These are phyloP conservation scores for Ajuga reptans DNA, from an alignment of 305 asterid species.

Conservation along the genomic window DNA sequence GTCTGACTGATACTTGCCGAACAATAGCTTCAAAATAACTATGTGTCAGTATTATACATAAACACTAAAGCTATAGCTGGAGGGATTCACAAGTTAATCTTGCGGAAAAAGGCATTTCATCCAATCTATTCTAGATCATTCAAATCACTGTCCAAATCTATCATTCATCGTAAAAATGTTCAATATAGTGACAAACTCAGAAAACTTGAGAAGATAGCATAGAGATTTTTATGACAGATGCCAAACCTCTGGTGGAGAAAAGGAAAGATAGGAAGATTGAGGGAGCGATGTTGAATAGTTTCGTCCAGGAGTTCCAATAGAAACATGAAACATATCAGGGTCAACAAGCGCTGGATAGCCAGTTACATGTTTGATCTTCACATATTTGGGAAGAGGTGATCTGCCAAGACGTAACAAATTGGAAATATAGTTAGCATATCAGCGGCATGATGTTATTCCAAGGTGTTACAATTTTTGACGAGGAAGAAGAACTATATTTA, in stretches of 20 bases:
- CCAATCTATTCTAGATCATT: no score
- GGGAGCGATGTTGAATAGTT: constrained; percentile 32
- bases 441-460: neutral
- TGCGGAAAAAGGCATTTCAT: no score
- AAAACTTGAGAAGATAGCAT: neutral
- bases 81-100: no score
- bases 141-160: no score
- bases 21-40: constrained; percentile 53
- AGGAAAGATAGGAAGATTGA: constrained; percentile 57
- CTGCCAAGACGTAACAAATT: constrained; percentile 34
- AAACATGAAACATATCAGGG: constrained; percentile 39
- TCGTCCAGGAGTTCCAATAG: constrained; percentile 54
- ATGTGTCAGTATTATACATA: neutral
- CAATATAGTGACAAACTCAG: neutral
- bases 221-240: constrained; percentile 5
- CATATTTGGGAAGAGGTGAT: constrained; percentile 57
- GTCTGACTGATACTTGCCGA: constrained; percentile 56
- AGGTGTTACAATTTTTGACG: neutral
- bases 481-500: neutral
- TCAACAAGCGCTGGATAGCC: constrained; percentile 69
- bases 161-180: no score
- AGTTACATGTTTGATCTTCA: constrained; percentile 45
- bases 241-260: constrained; percentile 90
- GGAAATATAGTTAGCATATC: neutral
- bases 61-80: no score